Percentiles rank a stretch among this genome's conserved stretches.
Evolutionary conservation across 169 alveolate genomes (phyloP).

Genomic region (Plasmodium yoelii): DNA sequence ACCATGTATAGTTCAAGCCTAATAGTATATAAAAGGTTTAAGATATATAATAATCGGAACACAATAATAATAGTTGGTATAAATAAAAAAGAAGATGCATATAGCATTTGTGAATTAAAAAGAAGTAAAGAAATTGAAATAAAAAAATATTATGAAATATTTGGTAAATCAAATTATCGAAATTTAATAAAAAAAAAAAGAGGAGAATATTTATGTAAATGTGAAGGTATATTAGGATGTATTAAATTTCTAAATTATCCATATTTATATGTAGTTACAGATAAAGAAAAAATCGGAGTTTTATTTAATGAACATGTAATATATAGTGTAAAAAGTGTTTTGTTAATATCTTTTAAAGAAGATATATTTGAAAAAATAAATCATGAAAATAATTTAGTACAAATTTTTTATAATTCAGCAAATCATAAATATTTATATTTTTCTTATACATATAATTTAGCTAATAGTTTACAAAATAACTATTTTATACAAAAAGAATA

Average conservation of each 20-base stretch:
- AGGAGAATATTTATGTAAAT: slow-evolving; percentile 27
- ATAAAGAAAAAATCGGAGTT: slow-evolving; percentile 73
- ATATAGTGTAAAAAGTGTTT: slow-evolving; percentile 55
- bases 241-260: slow-evolving; percentile 76
- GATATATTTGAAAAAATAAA: slow-evolving; percentile 38
- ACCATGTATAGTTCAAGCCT: not conserved
- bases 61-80: slow-evolving; percentile 20
- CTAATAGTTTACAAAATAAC: slow-evolving; percentile 78
- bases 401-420: slow-evolving; percentile 77
- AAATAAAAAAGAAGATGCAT: slow-evolving; percentile 35
- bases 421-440: slow-evolving; percentile 79
- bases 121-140: slow-evolving; percentile 6
- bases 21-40: not conserved
- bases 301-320: slow-evolving; percentile 78
- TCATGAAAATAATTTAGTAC: slow-evolving; percentile 62
- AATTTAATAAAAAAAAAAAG: slow-evolving; percentile 8
- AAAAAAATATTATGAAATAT: not conserved
- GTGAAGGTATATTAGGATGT: slow-evolving; percentile 81
- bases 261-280: slow-evolving; percentile 78
- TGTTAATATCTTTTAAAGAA: slow-evolving; percentile 77
- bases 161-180: not conserved
- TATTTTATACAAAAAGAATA: slow-evolving; percentile 20
- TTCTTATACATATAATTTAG: slow-evolving; percentile 82
- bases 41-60: slow-evolving; percentile 4
- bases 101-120: slow-evolving; percentile 7